Evolutionary conservation across 345 rosid species (phyloP).

Genomic region (Acer campestre): DNA sequence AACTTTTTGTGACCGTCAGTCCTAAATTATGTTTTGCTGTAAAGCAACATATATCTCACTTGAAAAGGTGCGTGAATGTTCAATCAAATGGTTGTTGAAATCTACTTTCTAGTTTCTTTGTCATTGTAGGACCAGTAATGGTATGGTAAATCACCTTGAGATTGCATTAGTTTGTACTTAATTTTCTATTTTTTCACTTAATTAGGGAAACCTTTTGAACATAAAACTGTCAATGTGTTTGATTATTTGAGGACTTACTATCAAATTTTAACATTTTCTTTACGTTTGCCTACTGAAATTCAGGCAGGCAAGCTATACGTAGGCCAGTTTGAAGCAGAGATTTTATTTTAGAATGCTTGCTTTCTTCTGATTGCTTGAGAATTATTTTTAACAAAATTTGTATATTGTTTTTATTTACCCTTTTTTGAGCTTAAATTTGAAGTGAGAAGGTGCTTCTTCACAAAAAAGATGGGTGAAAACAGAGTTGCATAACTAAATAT

Average conservation of each 20-base stretch:
- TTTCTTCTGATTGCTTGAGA: neutral
- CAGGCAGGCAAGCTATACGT: no score
- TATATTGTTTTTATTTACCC: neutral
- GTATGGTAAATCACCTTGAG: neutral
- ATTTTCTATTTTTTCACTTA: neutral
- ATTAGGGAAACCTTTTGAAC: neutral
- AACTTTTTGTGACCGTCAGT: conserved; percentile 58
- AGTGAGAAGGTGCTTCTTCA: neutral
- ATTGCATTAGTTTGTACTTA: neutral
- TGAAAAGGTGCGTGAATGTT: conserved; percentile 43
- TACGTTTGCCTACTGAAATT: no score
- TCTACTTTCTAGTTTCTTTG: neutral
- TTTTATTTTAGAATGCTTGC: neutral
- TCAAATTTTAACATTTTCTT: neutral
- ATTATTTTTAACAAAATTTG: no score
- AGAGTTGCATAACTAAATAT: neutral
- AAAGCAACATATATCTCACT: conserved; percentile 42
- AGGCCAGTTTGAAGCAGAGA: neutral
- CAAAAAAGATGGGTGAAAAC: neutral
- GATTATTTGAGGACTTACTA: neutral
- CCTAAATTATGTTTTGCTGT: conserved; percentile 46
- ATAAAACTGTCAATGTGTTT: neutral
- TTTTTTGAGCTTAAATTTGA: neutral
- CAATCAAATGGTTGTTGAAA: neutral
- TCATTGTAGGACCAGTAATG: neutral